Evolutionary conservation across 257 asterid genomes (phyloP).

Genomic region (Thymus quinquecostatus): DNA sequence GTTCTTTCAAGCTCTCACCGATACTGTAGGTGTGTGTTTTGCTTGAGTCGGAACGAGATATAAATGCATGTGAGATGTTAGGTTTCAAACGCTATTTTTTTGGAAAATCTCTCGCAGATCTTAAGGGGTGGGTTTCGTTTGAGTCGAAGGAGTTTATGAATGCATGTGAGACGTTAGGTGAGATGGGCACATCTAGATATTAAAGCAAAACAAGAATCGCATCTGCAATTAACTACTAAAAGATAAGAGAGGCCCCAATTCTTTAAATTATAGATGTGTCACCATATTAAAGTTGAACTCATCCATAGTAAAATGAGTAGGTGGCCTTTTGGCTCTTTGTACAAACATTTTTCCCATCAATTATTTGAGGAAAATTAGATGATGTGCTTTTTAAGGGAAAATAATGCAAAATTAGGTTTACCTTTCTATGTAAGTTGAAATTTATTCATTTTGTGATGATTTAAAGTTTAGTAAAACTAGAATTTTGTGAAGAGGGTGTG

Average conservation of each 20-base stretch:
- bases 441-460: background rate
- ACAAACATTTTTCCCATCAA: background rate
- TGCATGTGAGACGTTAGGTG: conserved; percentile 3
- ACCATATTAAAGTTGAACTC: background rate
- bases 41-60: too few relatives aligned
- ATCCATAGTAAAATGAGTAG: background rate
- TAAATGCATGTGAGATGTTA: too few relatives aligned
- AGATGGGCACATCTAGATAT: conserved; percentile 9
- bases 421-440: background rate
- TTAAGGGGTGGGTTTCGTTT: too few relatives aligned
- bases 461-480: too few relatives aligned
- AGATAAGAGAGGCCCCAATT: conserved; percentile 16
- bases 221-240: background rate
- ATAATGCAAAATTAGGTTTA: background rate
- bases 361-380: background rate
- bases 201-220: background rate
- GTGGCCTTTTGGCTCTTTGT: background rate
- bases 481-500: too few relatives aligned
- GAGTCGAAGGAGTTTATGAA: too few relatives aligned
- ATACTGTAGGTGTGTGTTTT: too few relatives aligned
- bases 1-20: too few relatives aligned
- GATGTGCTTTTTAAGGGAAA: background rate
- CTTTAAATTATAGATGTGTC: background rate
- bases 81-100: too few relatives aligned
- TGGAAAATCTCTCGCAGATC: too few relatives aligned